Base-by-base conservation (phyloP, 2,329 filamentous ascomycete genomes). In the Aspergillus sp. region DNA sequence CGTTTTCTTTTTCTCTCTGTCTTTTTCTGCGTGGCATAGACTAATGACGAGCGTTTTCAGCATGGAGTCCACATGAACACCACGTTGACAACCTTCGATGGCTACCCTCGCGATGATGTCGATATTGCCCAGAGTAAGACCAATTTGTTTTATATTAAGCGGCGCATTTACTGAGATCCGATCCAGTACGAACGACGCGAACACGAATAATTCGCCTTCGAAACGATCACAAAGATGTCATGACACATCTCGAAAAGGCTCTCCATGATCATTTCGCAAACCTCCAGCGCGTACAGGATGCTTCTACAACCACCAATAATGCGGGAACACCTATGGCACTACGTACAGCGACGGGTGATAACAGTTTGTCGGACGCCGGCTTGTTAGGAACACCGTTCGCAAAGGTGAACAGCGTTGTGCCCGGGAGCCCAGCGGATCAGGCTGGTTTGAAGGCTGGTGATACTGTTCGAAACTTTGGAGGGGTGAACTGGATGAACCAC, bases 61-160 rank as follows among this genome's bases (percentile, higher is more conserved):
- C 91, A 97, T 73, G 83, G 86, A 36, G 91, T 95, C 42, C 84
- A 86, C 58, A 98, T 98, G 93, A 84, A 85, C 58, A 96, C 93
- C 6, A 77, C 82, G 45, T 79, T 98, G 33, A 81, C 89, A 26
- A 96, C 91, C 10, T 80, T 83, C 48, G 93, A 97, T 68, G 93
- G 93, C 38, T 98, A 88, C 64, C 93, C 93, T 29, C 81, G 93
- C 62, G 85, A 88, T 57, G 93, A 98, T 67, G 84, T 98, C 51
- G 93, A 98, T 65, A 86, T 98, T 50, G 86, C 93, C 27, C 91
- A 96, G 70, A 93, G 89, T 93, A 81, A 53, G 75, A 39, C 33
- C 29, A 29, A 36, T 3, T 41, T 29, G 26, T 41, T 27, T 6
- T 37, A 11, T 8, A 13, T 27, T n/a, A 8, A 44, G 19, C 19